A percentile compares a stretch with the other conserved stretches of the same genome.
Evolutionary conservation across 2,329 filamentous ascomycete genomes (phyloP).

Genomic region (Epichloe gansuensis): DNA sequence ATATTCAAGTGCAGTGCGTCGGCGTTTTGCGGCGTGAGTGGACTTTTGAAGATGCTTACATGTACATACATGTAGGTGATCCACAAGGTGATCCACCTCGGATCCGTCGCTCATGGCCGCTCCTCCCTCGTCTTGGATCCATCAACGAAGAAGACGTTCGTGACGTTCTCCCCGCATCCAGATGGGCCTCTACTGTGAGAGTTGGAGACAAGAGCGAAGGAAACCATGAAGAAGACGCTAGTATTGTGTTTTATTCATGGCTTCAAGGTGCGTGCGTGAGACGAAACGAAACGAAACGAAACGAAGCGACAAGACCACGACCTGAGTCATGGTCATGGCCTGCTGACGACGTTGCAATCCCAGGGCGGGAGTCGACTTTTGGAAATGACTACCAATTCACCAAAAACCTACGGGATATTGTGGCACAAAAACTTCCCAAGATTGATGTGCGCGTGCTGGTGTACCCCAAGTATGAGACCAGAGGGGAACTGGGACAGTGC

Average conservation of each 20-base stretch:
- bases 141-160: not conserved
- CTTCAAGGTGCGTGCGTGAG: constrained; percentile 51
- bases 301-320: no score
- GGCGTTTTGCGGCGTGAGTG: no score
- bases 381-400: constrained; percentile 53
- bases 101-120: not conserved
- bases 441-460: constrained; percentile 54
- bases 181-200: not conserved
- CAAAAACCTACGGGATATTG: constrained; percentile 53
- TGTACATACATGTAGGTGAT: not conserved
- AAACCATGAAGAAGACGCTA: constrained; percentile 55
- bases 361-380: constrained; percentile 72
- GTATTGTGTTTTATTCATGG: constrained; percentile 78
- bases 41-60: no score
- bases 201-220: not conserved
- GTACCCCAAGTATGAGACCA: constrained; percentile 77
- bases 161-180: not conserved
- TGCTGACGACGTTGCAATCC: not conserved
- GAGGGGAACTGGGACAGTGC: constrained; percentile 60
- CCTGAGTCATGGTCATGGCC: no score
- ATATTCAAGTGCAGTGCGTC: no score
- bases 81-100: not conserved
- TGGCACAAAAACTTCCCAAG: constrained; percentile 55
- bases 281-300: no score
- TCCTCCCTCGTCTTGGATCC: no score